These are phyloP conservation scores for Trichophyton verrucosum DNA, from an alignment of 2,329 filamentous ascomycete genomes.

Conservation along the genomic window DNA sequence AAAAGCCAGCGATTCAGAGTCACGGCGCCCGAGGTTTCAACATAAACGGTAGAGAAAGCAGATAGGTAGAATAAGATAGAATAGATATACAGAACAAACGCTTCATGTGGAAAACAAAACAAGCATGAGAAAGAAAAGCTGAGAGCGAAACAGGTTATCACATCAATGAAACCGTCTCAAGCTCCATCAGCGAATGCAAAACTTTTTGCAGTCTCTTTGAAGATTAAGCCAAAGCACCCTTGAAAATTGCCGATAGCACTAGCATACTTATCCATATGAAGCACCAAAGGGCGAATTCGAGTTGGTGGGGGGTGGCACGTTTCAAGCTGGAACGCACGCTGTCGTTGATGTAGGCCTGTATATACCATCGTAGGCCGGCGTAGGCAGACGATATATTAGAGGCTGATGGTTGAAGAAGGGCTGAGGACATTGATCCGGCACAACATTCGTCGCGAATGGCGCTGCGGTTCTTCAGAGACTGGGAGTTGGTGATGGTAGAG, in stretches of 20 bases:
- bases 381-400: not conserved
- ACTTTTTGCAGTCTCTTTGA: not conserved
- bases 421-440: not conserved
- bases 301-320: not conserved
- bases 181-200: not conserved
- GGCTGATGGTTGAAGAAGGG: not conserved
- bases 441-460: not conserved
- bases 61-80: not conserved
- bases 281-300: slow-evolving; percentile 1
- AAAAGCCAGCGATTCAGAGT: not conserved
- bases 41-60: not conserved
- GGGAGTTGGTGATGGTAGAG: not conserved
- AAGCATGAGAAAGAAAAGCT: not conserved
- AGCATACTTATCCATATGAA: not conserved
- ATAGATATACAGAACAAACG: not conserved
- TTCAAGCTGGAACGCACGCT: not conserved
- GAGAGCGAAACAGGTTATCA: not conserved
- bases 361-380: not conserved
- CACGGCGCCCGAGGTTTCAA: not conserved
- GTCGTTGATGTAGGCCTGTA: not conserved
- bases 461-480: not conserved
- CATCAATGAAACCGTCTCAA: not conserved
- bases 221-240: not conserved
- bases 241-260: not conserved
- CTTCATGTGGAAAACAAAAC: not conserved